Percentiles rank a stretch among this genome's conserved stretches.
These are phyloP conservation scores for Parascedosporium putredinis DNA, from an alignment of 2,329 filamentous ascomycete genomes.

Conservation along the genomic window DNA sequence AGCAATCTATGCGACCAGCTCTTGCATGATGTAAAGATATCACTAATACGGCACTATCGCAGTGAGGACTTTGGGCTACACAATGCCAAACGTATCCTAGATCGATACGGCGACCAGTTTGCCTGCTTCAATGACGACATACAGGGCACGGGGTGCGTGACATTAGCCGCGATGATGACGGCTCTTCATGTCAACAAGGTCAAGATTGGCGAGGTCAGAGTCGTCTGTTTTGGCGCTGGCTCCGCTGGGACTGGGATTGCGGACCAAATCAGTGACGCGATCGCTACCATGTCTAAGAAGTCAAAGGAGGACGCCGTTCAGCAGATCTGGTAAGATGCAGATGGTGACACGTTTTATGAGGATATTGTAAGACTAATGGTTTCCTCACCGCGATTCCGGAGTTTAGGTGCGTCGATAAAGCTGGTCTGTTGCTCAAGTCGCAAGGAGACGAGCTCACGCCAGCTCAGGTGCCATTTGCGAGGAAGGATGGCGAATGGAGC, in stretches of 20 bases:
- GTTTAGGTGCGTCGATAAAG: slow-evolving; percentile 69
- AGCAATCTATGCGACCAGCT: neutral
- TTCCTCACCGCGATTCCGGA: too few relatives aligned
- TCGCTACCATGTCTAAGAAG: slow-evolving; percentile 56
- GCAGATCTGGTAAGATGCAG: slow-evolving; percentile 58
- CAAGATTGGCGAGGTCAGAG: slow-evolving; percentile 55
- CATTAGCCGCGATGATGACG: slow-evolving; percentile 70
- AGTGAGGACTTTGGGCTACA: slow-evolving; percentile 3
- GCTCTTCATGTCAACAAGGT: slow-evolving; percentile 59
- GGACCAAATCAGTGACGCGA: slow-evolving; percentile 72
- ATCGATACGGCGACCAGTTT: slow-evolving; percentile 62
- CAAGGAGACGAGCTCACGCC: slow-evolving; percentile 34
- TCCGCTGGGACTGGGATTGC: slow-evolving; percentile 79
- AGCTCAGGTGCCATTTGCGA: slow-evolving; percentile 59
- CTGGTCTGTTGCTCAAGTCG: slow-evolving; percentile 48
- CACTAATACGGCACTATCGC: too few relatives aligned
- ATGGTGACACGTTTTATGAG: neutral
- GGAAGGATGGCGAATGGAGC: slow-evolving; percentile 53
- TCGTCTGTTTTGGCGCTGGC: slow-evolving; percentile 72
- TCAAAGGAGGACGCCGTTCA: slow-evolving; percentile 63
- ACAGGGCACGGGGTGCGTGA: slow-evolving; percentile 81
- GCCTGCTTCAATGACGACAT: slow-evolving; percentile 89
- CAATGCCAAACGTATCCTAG: slow-evolving; percentile 59
- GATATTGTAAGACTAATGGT: neutral
- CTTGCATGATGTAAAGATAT: too few relatives aligned